Evolutionary conservation across 2,329 filamentous ascomycete species (phyloP), one percentile per base, ranked within the genome.

Genomic region (Paraphoma chrysanthemicola): DNA sequence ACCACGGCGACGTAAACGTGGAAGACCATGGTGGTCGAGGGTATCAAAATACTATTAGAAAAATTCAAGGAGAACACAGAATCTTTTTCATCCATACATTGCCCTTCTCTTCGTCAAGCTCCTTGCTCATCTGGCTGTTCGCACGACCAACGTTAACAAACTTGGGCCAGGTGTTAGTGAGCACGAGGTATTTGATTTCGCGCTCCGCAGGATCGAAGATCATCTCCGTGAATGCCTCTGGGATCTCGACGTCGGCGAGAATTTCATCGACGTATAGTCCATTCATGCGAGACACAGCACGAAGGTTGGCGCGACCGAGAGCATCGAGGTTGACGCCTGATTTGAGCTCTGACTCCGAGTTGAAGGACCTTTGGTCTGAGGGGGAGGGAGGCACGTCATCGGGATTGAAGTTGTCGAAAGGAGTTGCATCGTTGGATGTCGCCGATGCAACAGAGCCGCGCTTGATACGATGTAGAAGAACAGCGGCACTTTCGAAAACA

Each of bases 101-200:
- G 1, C 62, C 65, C 44, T 57, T 61, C 51, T 63, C 59, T 16
- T 60, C 45, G 18, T 60, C 65, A 18, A 17, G 41, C 16, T 66
- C 56, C 44, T 47, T 62, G 47, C 57, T 64, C 50, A 55, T 44
- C 47, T 61, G 61, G 51, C 63, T 66, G 12, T 61, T 66, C 7
- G 60, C 61, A n/a, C 59, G 60, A 47, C 60, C 62, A 38, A 65
- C 54, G 54, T 71, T 72, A 16, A 75, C 69, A 51, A 73, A 76
- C 53, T 73, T 75, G 1, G 72, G 72, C 73, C 73, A 76, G 0
- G 72, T 75, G 43, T 76, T 76, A 6, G 70, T 74, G 8, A 75
- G 65, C 5, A 74, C 66, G 9, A 76, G 62, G 44, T 76, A 75
- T 53, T 75, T 76, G 58, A 74, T 73, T 56, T 72, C 70, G 9